Conservation (phyloP, 371 early-diverging fungal genomes). For the Ordospora colligata region DNA sequence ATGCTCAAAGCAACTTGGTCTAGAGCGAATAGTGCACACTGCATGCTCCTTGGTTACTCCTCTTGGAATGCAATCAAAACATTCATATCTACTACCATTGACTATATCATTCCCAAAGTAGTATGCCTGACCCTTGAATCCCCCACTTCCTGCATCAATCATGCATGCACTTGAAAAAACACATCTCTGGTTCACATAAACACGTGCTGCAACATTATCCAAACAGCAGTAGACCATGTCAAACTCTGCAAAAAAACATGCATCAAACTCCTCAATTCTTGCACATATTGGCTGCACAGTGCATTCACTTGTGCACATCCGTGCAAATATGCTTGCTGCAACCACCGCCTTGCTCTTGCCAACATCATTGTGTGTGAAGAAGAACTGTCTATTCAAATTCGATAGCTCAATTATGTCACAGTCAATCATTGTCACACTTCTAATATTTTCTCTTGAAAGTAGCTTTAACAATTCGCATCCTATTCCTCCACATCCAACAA, state of each 20-base stretch:
- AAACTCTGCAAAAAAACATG: slow-evolving; percentile 77
- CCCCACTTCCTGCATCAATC: slow-evolving; percentile 90
- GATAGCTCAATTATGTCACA: slow-evolving; percentile 92
- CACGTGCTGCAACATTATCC: slow-evolving; percentile 88
- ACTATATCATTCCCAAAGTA: slow-evolving; percentile 67
- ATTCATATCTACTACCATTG: slow-evolving; percentile 63
- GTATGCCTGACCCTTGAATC: slow-evolving; percentile 84
- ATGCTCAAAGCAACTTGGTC: slow-evolving; percentile 85
- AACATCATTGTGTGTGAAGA: slow-evolving; percentile 82
- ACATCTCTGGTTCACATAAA: slow-evolving; percentile 88
- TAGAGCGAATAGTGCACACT: slow-evolving; percentile 91
- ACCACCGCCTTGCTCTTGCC: slow-evolving; percentile 74
- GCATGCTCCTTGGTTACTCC: slow-evolving; percentile 63
- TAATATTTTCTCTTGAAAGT: background rate
- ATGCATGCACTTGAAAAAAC: slow-evolving; percentile 73
- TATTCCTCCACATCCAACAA: slow-evolving; percentile 73
- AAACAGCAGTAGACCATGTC: slow-evolving; percentile 88
- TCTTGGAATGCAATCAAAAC: slow-evolving; percentile 90
- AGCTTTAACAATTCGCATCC: slow-evolving; percentile 92
- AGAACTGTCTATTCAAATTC: slow-evolving; percentile 92
- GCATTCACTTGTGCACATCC: background rate
- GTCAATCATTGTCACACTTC: slow-evolving; percentile 67
- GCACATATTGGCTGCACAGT: slow-evolving; percentile 63
- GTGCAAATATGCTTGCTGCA: slow-evolving; percentile 1
- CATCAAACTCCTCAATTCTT: slow-evolving; percentile 66